Base-by-base conservation (phyloP, 306 rosid genomes). In the Quercus rubra region DNA sequence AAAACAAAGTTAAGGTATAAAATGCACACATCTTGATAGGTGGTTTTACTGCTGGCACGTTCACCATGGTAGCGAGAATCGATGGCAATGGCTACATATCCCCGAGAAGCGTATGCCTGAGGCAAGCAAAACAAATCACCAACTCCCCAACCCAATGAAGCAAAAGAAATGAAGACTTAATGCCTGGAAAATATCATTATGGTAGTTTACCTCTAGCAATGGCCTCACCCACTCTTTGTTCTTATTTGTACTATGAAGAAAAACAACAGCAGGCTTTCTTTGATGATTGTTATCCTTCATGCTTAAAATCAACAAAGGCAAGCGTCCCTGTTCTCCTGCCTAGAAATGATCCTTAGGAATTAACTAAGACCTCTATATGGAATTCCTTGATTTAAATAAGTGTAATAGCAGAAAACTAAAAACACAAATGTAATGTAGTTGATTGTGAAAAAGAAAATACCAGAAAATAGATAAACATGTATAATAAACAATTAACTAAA, bases 61-160 rank as follows among this genome's bases (percentile, higher is more conserved):
- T 95, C 96, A 69, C 99, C 99, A 31, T 95, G 99, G 89, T 91
- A 93, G 52, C 98, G 96, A 71, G 99, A 91, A 89, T 95, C 98
- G 74, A 93, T 74, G 5, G 97, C 87, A 72, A 95, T 67, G 38
- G 98, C 87, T 76, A 91, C 68, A 78, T 90, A 95, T 74, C 97
- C 98, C 77, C 97, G 88, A 15, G 98, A 95, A 87, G 99, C 99
- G 81, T 89, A 95, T 17, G 91, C 91, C 99, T 95, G 79, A 82
- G 79, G 80, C 55, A 79, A 54, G 55, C 23, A 86, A 70, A 10
- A 61, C 30, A 55, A 61, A 27, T 8, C 21, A 81, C 20, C 25
- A 27, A 17, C 1, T 19, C 6, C 55, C 55, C 21, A 6, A 75
- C 68, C 51, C 7, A 27, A 80, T 75, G 67, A 78, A 52, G 49